Evolutionary conservation across 352 stramenopile species (phyloP).

Genomic region (Pythium oligandrum): DNA sequence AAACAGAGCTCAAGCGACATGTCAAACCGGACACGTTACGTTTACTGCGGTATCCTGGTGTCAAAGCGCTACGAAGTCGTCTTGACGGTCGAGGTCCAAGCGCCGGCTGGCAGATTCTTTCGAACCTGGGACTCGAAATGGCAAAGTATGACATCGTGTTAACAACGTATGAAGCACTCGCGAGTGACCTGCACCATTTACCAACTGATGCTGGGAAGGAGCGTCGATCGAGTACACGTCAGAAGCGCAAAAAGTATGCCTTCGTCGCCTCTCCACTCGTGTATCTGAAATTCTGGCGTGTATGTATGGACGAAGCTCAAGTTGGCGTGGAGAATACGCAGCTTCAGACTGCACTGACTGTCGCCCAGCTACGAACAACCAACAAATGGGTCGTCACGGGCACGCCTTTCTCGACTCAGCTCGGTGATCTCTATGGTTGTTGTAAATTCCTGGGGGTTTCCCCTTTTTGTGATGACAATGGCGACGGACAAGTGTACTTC

Average conservation of each 20-base stretch:
- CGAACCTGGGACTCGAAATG: constrained; percentile 36
- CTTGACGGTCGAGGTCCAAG: constrained; percentile 26
- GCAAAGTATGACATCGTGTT: constrained; percentile 88
- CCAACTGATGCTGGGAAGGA: constrained; percentile 26
- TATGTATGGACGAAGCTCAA: constrained; percentile 93
- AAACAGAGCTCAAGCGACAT: constrained; percentile 82
- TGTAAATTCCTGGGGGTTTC: constrained; percentile 63
- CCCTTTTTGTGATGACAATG: constrained; percentile 32
- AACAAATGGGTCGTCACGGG: constrained; percentile 88
- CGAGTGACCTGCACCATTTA: constrained; percentile 76
- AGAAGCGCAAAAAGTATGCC: constrained; percentile 68
- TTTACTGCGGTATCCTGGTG: constrained; percentile 52
- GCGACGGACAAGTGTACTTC: constrained; percentile 26
- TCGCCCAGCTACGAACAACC: constrained; percentile 53
- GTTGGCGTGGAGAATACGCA: constrained; percentile 77
- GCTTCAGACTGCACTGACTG: constrained; percentile 78
- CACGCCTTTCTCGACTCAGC: constrained; percentile 80
- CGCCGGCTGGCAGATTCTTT: constrained; percentile 51
- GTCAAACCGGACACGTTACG: constrained; percentile 43
- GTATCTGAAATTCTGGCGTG: constrained; percentile 83
- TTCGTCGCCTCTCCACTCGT: constrained; percentile 87
- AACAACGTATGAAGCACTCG: constrained; percentile 88
- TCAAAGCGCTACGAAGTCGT: constrained; percentile 35
- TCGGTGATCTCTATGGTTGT: constrained; percentile 85
- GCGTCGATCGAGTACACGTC: constrained; percentile 55